Percentiles rank a stretch among this genome's conserved stretches.
These are phyloP conservation scores for Luffa aegyptiaca DNA, from an alignment of 306 rosid genomes.

Conservation along the genomic window DNA sequence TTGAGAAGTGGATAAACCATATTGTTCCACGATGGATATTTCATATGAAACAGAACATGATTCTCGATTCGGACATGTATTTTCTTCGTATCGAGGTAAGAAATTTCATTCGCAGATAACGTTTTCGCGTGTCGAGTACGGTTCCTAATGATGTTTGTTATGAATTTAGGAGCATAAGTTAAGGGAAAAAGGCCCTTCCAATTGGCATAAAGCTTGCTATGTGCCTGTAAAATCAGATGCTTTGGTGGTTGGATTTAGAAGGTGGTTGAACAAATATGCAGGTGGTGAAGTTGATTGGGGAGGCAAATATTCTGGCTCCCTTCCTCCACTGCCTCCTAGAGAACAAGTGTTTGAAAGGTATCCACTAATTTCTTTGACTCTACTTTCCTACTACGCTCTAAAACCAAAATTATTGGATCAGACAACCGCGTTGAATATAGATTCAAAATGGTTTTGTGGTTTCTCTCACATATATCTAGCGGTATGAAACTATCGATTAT, in stretches of 20 bases:
- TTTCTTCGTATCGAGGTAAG: constrained; percentile 11
- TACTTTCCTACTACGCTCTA: neutral
- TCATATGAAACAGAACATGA: constrained; percentile 7
- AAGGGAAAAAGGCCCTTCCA: constrained; percentile 37
- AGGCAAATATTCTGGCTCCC: constrained; percentile 50
- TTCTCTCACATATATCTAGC: neutral
- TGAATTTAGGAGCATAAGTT: constrained; percentile 49
- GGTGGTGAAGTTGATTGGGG: constrained; percentile 83
- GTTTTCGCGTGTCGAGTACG: neutral
- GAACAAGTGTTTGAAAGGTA: constrained; percentile 88
- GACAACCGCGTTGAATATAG: neutral
- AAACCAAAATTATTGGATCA: too few relatives aligned
- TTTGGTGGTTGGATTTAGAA: constrained; percentile 67
- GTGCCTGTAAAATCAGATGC: constrained; percentile 87
- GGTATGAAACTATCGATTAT: too few relatives aligned
- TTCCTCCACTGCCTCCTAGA: constrained; percentile 54
- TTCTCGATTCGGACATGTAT: constrained; percentile 14
- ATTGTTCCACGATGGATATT: constrained; percentile 14
- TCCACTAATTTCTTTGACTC: neutral
- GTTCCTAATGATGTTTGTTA: neutral
- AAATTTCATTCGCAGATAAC: neutral
- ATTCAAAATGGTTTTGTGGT: neutral
- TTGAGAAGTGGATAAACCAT: neutral
- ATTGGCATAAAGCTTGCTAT: constrained; percentile 83
- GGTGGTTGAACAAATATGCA: constrained; percentile 72